Percentiles rank a stretch among this genome's conserved stretches.
These are phyloP conservation scores for Pythium rhizo-oryzae DNA, from an alignment of 352 stramenopile genomes.

Conservation along the genomic window DNA sequence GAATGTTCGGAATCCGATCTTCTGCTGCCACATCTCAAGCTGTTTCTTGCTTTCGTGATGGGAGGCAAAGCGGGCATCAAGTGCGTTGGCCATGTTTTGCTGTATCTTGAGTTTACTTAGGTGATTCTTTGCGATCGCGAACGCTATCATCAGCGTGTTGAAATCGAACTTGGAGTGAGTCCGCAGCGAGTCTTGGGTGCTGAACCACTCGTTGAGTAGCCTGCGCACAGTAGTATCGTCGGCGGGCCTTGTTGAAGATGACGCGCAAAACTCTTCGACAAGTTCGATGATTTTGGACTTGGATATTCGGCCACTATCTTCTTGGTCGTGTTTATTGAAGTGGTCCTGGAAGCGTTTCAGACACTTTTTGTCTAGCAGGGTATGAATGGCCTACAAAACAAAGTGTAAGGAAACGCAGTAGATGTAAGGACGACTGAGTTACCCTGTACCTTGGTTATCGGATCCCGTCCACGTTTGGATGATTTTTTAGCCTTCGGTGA, in stretches of 20 bases:
- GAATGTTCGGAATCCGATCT: conserved; percentile 56
- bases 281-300: conserved; percentile 42
- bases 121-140: conserved; percentile 49
- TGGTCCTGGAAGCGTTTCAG: conserved; percentile 37
- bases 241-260: no score
- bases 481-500: conserved; percentile 3
- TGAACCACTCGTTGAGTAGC: conserved; percentile 54
- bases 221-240: conserved; percentile 18
- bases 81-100: conserved; percentile 45
- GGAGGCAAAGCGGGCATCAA: conserved; percentile 61
- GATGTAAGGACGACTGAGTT: background rate
- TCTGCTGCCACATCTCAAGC: conserved; percentile 69
- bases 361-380: conserved; percentile 42
- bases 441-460: conserved; percentile 7
- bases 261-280: conserved; percentile 36
- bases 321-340: conserved; percentile 44
- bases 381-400: conserved; percentile 32
- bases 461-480: background rate
- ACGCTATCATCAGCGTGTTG: conserved; percentile 53
- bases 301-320: conserved; percentile 42
- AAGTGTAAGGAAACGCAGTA: background rate
- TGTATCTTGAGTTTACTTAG: conserved; percentile 51
- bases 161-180: conserved; percentile 57
- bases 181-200: conserved; percentile 48
- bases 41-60: conserved; percentile 62